Evolutionary conservation across 2,329 filamentous ascomycete genomes (phyloP).

Genomic region (Apiospora rasikravindrae): DNA sequence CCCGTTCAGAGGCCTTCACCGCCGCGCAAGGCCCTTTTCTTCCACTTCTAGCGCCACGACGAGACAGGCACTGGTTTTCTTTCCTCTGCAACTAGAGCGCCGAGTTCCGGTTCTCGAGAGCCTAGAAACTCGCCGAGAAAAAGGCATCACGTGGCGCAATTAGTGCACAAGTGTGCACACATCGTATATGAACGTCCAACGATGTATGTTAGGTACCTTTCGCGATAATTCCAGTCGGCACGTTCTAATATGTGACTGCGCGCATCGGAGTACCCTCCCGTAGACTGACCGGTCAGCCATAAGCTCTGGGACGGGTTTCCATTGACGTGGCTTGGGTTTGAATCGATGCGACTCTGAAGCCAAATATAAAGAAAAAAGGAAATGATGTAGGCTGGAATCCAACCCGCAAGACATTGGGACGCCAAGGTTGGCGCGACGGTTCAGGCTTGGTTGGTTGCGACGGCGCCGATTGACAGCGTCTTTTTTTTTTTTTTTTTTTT

Average conservation of each 20-base stretch:
- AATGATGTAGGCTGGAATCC: not conserved
- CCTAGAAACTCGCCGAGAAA: not conserved
- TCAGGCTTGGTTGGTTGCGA: conserved; percentile 6
- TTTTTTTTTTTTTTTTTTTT: not conserved
- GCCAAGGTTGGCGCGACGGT: conserved; percentile 13
- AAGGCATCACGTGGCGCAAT: not conserved
- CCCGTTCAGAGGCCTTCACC: conserved; percentile 17
- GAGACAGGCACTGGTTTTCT: not conserved
- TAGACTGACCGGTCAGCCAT: not conserved
- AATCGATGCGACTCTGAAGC: conserved; percentile 5
- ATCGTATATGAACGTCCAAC: not conserved
- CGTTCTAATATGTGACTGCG: not conserved
- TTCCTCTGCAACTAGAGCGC: not conserved
- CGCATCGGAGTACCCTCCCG: not conserved
- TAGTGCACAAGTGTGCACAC: not conserved
- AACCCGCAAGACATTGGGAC: not conserved
- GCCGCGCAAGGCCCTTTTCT: conserved; percentile 12
- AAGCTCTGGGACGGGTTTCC: conserved; percentile 11
- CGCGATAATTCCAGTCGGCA: not conserved
- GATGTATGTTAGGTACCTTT: not conserved
- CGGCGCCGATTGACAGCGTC: conserved; percentile 19
- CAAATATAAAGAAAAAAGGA: not conserved
- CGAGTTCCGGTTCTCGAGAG: not conserved
- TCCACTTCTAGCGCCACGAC: not conserved
- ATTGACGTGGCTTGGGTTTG: conserved; percentile 6